Conservation (phyloP, 257 asterid genomes). For the Solanum ossicruentum region DNA sequence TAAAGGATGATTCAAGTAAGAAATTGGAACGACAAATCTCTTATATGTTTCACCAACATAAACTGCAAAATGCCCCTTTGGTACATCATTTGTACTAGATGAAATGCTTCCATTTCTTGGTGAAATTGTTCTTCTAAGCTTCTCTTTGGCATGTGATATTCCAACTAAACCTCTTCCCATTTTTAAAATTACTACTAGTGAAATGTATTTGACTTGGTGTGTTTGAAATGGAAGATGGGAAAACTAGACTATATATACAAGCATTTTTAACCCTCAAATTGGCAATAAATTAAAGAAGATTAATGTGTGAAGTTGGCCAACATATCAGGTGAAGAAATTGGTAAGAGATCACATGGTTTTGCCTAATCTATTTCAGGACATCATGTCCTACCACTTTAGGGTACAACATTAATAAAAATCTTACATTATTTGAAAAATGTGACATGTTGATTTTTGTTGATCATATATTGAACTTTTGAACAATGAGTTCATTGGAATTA, state of each 20-base stretch:
- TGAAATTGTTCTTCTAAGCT: constrained; percentile 23
- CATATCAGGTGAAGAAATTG: constrained; percentile 34
- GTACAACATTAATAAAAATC: not conserved
- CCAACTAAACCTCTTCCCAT: constrained; percentile 40
- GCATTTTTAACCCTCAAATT: not conserved
- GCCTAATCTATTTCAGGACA: constrained; percentile 50
- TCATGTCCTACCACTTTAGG: constrained; percentile 47
- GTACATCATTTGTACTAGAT: not conserved
- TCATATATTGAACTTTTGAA: not conserved
- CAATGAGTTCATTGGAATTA: not conserved
- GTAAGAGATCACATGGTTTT: constrained; percentile 56
- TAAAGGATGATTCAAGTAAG: constrained; percentile 9
- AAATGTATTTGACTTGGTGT: not conserved
- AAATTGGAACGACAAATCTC: constrained; percentile 19
- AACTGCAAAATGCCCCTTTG: constrained; percentile 8
- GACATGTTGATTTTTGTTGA: not conserved
- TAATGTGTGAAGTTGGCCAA: constrained; percentile 21
- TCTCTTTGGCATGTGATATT: constrained; percentile 51
- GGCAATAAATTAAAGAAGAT: not conserved
- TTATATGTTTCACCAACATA: constrained; percentile 2
- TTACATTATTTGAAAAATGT: not conserved
- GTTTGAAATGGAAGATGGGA: not conserved
- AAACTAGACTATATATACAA: not conserved
- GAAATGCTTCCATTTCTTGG: constrained; percentile 19
- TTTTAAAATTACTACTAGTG: not conserved